Evolutionary conservation across 1,284 basidiomycete genomes (phyloP).

Genomic region (Sanghuangporus weigelae): DNA sequence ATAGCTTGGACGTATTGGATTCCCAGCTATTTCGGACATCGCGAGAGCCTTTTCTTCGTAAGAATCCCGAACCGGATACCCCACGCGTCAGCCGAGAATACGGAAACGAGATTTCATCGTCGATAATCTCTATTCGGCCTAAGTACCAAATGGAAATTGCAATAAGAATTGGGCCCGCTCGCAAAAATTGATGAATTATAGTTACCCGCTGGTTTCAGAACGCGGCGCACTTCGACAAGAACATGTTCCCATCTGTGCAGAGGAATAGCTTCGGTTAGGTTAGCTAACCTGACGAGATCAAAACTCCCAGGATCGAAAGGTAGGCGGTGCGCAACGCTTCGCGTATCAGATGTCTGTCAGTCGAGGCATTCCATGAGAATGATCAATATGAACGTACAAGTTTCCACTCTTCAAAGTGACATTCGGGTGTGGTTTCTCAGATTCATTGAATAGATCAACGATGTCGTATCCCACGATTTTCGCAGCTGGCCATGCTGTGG

Average conservation of each 20-base stretch:
- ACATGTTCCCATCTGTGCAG: slow-evolving; percentile 51
- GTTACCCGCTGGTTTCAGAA: slow-evolving; percentile 38
- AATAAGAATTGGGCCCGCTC: neutral
- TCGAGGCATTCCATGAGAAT: neutral
- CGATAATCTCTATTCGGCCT: slow-evolving; percentile 64
- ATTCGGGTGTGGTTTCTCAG: slow-evolving; percentile 37
- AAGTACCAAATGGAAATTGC: slow-evolving; percentile 15
- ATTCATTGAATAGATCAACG: slow-evolving; percentile 40
- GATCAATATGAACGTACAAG: slow-evolving; percentile 44
- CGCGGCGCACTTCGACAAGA: slow-evolving; percentile 51
- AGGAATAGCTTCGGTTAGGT: slow-evolving; percentile 56
- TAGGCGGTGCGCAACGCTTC: slow-evolving; percentile 47
- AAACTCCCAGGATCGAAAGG: slow-evolving; percentile 59
- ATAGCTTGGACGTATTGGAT: neutral
- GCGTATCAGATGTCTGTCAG: slow-evolving; percentile 7
- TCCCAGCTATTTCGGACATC: slow-evolving; percentile 10
- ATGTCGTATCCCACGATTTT: slow-evolving; percentile 61
- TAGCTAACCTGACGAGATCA: slow-evolving; percentile 66
- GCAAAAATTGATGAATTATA: neutral
- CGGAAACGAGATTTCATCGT: slow-evolving; percentile 64
- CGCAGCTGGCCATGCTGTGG: slow-evolving; percentile 48
- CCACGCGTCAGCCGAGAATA: slow-evolving; percentile 27
- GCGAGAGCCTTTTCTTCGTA: slow-evolving; percentile 16
- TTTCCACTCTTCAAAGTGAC: slow-evolving; percentile 54
- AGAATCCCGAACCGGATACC: slow-evolving; percentile 8